phyloP scores from a whole-genome alignment of 495 filamentous ascomycete species.

The Hypoxylon subgilvum region DNA sequence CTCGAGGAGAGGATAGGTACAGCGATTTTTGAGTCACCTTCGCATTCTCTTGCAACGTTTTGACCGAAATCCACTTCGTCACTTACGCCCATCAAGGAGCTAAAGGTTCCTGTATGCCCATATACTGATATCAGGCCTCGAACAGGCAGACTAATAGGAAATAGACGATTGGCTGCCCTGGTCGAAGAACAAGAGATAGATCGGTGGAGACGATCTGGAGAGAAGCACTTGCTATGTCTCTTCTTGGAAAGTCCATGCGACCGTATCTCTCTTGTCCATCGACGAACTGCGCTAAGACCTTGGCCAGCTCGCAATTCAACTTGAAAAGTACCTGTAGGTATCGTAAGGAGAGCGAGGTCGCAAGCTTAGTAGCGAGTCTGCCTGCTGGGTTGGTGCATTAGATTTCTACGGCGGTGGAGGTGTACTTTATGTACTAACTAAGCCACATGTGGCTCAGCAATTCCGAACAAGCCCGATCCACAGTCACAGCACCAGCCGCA shows the following conservation, averaged over 20 bases:
- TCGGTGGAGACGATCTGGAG: conserved; percentile 16
- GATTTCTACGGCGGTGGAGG: neutral
- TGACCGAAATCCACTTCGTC: neutral
- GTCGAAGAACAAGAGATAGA: conserved; percentile 8
- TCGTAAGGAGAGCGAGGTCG: neutral
- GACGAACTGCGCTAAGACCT: neutral
- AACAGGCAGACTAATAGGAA: conserved; percentile 15
- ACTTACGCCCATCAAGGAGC: neutral
- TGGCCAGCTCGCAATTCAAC: too few relatives aligned
- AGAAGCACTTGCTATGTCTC: conserved; percentile 3
- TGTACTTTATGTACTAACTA: too few relatives aligned
- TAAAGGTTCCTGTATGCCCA: neutral
- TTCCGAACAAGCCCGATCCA: neutral
- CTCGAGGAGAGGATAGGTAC: neutral
- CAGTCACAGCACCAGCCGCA: conserved; percentile 19
- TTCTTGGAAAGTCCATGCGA: conserved; percentile 35
- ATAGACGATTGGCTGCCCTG: conserved; percentile 15
- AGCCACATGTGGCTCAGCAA: conserved; percentile 16
- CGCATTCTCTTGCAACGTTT: neutral
- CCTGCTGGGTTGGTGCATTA: neutral
- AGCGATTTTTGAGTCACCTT: conserved; percentile 10
- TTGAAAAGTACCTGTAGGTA: neutral
- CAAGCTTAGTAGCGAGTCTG: neutral
- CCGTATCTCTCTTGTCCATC: neutral
- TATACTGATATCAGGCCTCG: conserved; percentile 1